A percentile compares a stretch with the other conserved stretches of the same genome.
These are phyloP conservation scores for Articulospora tetracladia DNA, from an alignment of 495 filamentous ascomycete species.

Conservation along the genomic window DNA sequence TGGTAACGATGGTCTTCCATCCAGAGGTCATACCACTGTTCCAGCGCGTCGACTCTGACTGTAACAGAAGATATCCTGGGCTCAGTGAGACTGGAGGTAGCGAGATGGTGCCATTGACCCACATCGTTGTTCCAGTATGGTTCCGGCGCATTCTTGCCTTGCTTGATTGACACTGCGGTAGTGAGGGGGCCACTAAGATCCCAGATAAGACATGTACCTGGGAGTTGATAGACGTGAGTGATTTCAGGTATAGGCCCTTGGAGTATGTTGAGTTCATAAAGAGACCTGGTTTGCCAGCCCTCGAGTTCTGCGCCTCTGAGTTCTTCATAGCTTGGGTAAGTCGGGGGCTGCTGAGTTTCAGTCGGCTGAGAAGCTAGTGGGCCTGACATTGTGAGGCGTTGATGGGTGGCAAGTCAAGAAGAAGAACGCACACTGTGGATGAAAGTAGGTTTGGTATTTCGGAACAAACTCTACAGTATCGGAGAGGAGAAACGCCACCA, in stretches of 20 bases:
- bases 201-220: background rate
- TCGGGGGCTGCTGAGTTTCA: background rate
- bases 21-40: background rate
- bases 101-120: background rate
- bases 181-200: background rate
- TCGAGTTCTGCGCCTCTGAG: background rate
- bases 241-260: too few relatives aligned
- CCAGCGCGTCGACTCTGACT: background rate
- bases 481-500: too few relatives aligned
- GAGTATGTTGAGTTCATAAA: too few relatives aligned
- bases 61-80: background rate
- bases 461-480: too few relatives aligned
- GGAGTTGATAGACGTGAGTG: background rate
- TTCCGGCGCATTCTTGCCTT: background rate
- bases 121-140: background rate
- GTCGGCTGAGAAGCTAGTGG: background rate
- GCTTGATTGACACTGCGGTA: background rate
- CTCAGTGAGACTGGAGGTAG: conserved; percentile 2
- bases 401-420: too few relatives aligned
- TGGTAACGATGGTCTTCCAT: background rate
- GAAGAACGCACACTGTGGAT: too few relatives aligned
- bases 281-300: too few relatives aligned
- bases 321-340: background rate
- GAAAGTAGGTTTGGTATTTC: too few relatives aligned
- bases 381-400: background rate